Evolutionary conservation across 2,329 filamentous ascomycete genomes (phyloP).

Genomic region (Hymenoscyphus scutula): DNA sequence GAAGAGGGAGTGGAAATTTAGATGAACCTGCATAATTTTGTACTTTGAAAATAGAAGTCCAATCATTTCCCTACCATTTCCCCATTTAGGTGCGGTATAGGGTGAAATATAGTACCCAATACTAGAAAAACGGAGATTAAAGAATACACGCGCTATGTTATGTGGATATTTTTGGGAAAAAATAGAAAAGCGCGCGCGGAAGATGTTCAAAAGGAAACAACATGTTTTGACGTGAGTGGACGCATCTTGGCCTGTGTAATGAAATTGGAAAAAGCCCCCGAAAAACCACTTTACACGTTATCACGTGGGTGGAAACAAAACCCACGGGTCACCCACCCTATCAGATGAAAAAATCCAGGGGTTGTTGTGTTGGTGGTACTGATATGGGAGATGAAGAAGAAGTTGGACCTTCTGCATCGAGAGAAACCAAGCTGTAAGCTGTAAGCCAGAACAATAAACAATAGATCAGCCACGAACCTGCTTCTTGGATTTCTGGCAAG

Average conservation of each 20-base stretch:
- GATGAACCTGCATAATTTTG: not conserved
- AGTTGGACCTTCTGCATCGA: not conserved
- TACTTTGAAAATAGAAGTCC: not conserved
- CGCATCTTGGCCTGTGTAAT: not conserved
- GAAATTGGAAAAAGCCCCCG: not conserved
- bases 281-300: conserved; percentile 1
- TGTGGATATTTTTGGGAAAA: not conserved
- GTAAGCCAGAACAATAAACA: not conserved
- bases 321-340: no score
- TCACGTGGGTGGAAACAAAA: not conserved
- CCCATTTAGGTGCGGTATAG: not conserved
- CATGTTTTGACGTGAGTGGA: not conserved
- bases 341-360: no score
- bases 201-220: not conserved
- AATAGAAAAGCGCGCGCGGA: not conserved
- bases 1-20: not conserved
- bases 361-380: no score
- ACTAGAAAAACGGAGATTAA: not conserved
- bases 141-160: not conserved
- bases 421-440: no score
- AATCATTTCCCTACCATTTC: not conserved
- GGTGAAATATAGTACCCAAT: not conserved
- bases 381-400: not conserved
- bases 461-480: not conserved
- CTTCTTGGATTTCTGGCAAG: not conserved